Evolutionary conservation across 169 alveolate species (phyloP).

Genomic region (Plasmodium sp.): DNA sequence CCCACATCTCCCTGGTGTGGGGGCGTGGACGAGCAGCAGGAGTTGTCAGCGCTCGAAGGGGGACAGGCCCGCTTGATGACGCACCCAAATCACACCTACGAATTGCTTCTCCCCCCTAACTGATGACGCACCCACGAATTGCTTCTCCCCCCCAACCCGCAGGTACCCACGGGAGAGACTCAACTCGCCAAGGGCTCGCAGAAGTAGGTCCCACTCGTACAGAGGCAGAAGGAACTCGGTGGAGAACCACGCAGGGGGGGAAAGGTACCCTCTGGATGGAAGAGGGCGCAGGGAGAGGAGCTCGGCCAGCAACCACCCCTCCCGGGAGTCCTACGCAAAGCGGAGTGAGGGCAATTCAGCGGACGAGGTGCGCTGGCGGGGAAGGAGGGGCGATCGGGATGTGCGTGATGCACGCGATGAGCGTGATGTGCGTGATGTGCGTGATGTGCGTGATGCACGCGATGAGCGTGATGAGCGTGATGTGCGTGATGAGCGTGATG

Average conservation of each 20-base stretch:
- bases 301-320: background rate
- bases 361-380: slow-evolving; percentile 26
- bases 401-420: background rate
- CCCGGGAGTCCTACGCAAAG: background rate
- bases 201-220: slow-evolving; percentile 6
- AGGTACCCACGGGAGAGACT: background rate
- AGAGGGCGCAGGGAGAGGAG: slow-evolving; percentile 10
- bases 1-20: background rate
- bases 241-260: slow-evolving; percentile 1
- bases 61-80: background rate
- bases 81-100: too few relatives aligned
- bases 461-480: background rate
- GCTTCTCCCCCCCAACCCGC: background rate
- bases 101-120: background rate
- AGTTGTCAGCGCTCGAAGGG: background rate
- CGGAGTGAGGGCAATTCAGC: slow-evolving; percentile 1
- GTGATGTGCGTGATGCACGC: background rate
- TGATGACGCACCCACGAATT: background rate
- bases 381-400: background rate
- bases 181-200: background rate
- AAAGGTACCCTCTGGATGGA: background rate
- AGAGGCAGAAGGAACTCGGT: background rate
- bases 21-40: background rate
- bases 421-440: background rate
- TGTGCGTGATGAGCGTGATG: background rate